Conservation (phyloP, 441 rosid genomes). For the Gossypium gossypioides region DNA sequence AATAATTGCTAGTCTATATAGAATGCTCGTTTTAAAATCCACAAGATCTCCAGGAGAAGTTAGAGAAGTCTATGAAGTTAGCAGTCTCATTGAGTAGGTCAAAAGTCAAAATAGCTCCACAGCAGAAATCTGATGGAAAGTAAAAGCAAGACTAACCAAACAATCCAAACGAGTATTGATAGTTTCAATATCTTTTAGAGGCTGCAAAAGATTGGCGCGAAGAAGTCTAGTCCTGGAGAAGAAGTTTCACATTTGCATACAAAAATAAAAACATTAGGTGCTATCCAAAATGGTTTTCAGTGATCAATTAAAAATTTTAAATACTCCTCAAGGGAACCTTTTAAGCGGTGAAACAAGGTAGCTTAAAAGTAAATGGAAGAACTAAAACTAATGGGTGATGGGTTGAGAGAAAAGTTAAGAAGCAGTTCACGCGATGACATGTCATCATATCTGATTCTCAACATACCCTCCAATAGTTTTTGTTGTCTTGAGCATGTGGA, state of each 20-base stretch:
- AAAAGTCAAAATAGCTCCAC: constrained; percentile 13
- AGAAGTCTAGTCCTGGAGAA: constrained; percentile 90
- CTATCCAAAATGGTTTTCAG: not conserved
- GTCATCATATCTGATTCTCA: constrained; percentile 18
- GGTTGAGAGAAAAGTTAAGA: constrained; percentile 10
- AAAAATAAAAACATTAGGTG: not conserved
- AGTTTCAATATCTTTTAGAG: constrained; percentile 87
- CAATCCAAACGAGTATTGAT: constrained; percentile 89
- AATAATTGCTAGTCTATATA: not conserved
- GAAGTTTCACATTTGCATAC: constrained; percentile 15
- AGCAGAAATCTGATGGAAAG: constrained; percentile 14
- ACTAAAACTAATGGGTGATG: not conserved
- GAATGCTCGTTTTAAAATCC: not conserved
- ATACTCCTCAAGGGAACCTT: not conserved
- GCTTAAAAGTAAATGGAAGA: not conserved
- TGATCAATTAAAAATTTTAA: not conserved
- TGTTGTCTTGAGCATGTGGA: constrained; percentile 93
- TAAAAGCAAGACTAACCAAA: constrained; percentile 59
- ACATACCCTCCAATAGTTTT: constrained; percentile 90
- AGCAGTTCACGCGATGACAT: constrained; percentile 15
- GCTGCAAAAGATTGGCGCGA: constrained; percentile 96
- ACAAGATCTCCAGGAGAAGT: not conserved
- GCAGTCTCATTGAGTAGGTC: not conserved
- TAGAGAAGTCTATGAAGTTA: not conserved
- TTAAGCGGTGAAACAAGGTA: not conserved